Conservation (phyloP, 768 basidiomycete species). For the Psilocybe cubensis region DNA sequence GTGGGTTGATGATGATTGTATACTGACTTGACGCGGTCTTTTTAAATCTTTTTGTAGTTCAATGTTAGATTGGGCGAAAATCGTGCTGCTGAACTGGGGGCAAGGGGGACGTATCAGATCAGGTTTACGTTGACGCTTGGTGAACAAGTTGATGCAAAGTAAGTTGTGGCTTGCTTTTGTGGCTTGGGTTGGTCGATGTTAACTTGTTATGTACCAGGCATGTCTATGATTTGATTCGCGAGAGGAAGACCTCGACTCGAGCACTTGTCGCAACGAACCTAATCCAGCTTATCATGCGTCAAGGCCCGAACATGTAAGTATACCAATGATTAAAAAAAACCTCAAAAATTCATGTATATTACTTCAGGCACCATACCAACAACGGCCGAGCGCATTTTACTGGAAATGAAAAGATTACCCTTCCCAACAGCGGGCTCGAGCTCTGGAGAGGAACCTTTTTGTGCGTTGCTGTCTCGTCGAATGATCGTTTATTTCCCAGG, state of each 20-base stretch:
- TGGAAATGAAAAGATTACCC: neutral
- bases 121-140: constrained; percentile 41
- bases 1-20: too few relatives aligned
- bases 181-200: neutral
- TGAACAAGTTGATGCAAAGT: constrained; percentile 39
- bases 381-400: constrained; percentile 50
- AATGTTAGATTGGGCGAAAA: constrained; percentile 7
- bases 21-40: neutral
- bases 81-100: neutral
- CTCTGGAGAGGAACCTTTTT: constrained; percentile 55
- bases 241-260: constrained; percentile 19
- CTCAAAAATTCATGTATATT: neutral
- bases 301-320: constrained; percentile 47
- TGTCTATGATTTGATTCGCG: constrained; percentile 25
- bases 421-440: constrained; percentile 34
- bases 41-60: neutral
- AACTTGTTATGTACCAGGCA: constrained; percentile 23
- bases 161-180: constrained; percentile 24
- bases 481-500: neutral
- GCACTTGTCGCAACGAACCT: constrained; percentile 46
- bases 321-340: neutral
- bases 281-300: constrained; percentile 51
- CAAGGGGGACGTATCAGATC: constrained; percentile 33
- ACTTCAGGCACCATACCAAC: constrained; percentile 43
- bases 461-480: constrained; percentile 30